phyloP scores from a whole-genome alignment of 768 basidiomycete species.

The Melanogaster broomeanus region DNA sequence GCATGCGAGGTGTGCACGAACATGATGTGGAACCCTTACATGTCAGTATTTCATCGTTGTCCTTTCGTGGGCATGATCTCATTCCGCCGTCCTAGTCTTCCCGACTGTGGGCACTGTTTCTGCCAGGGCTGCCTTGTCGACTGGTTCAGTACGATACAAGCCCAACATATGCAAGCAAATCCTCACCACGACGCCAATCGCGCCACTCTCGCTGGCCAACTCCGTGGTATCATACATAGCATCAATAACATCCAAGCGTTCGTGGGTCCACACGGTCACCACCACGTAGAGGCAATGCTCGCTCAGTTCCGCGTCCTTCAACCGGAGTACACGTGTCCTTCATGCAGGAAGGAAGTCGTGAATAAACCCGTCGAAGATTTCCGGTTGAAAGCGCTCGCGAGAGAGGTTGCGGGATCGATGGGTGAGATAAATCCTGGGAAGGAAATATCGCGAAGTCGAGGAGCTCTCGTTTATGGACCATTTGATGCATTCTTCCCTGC shows the following conservation, averaged over 20 bases:
- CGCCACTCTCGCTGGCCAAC: conserved; percentile 12
- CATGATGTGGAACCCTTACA: conserved; percentile 67
- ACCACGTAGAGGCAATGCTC: conserved; percentile 20
- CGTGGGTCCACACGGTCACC: conserved; percentile 10
- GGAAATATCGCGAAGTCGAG: not conserved
- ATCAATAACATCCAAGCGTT: conserved; percentile 20
- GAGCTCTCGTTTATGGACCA: conserved; percentile 19
- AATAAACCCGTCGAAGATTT: conserved; percentile 61
- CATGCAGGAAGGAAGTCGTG: conserved; percentile 54
- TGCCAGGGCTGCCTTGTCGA: conserved; percentile 63
- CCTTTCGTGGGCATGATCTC: conserved; percentile 1
- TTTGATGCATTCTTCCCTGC: conserved; percentile 52
- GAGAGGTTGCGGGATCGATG: conserved; percentile 46
- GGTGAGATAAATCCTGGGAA: conserved; percentile 47
- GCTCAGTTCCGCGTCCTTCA: conserved; percentile 28
- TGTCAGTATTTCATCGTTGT: conserved; percentile 41
- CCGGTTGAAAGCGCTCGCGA: conserved; percentile 57
- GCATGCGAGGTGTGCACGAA: conserved; percentile 66
- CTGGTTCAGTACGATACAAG: conserved; percentile 50
- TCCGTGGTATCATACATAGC: conserved; percentile 20
- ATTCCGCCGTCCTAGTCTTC: conserved; percentile 42
- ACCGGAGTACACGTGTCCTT: conserved; percentile 68
- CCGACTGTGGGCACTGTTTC: conserved; percentile 71
- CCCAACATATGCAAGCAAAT: conserved; percentile 47
- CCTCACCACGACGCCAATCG: conserved; percentile 45